A percentile compares a stretch with the other conserved stretches of the same genome.
phyloP scores from a whole-genome alignment of 192 early-diverging fungal species.

The Coemansia sp. region DNA sequence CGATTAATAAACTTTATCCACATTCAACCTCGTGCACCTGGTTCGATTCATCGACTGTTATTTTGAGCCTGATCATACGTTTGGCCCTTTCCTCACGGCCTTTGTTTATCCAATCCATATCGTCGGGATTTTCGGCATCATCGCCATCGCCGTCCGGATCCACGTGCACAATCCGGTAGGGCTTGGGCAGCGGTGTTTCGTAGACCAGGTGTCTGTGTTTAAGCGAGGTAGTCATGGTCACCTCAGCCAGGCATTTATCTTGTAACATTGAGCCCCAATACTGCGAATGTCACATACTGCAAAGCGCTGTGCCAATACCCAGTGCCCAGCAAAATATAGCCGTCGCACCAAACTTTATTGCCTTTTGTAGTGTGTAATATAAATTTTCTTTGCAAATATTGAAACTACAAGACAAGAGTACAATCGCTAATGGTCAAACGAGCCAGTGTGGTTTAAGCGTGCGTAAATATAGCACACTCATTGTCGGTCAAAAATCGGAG shows the following conservation, averaged over 20 bases:
- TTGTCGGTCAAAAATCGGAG: too few species aligned
- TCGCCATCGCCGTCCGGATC: conserved; percentile 42
- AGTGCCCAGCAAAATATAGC: background rate
- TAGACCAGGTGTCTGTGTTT: conserved; percentile 39
- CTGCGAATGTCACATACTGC: conserved; percentile 41
- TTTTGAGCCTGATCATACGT: conserved; percentile 32
- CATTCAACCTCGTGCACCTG: conserved; percentile 36
- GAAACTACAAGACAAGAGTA: background rate
- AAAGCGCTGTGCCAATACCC: background rate
- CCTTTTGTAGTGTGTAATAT: background rate
- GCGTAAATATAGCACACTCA: too few species aligned
- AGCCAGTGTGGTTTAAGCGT: too few species aligned
- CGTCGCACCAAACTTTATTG: background rate
- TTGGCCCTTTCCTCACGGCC: conserved; percentile 46
- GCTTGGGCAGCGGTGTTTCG: conserved; percentile 47
- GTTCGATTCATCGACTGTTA: conserved; percentile 47
- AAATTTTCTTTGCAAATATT: background rate
- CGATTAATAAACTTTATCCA: background rate
- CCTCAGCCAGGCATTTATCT: conserved; percentile 40
- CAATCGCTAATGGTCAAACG: background rate
- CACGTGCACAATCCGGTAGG: conserved; percentile 49
- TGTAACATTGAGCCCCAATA: conserved; percentile 37
- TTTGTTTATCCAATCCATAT: conserved; percentile 42
- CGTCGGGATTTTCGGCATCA: conserved; percentile 42
- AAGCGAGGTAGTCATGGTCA: conserved; percentile 26